Evolutionary conservation across 2,329 filamentous ascomycete genomes (phyloP).

Genomic region (Pleurostoma richardsiae): DNA sequence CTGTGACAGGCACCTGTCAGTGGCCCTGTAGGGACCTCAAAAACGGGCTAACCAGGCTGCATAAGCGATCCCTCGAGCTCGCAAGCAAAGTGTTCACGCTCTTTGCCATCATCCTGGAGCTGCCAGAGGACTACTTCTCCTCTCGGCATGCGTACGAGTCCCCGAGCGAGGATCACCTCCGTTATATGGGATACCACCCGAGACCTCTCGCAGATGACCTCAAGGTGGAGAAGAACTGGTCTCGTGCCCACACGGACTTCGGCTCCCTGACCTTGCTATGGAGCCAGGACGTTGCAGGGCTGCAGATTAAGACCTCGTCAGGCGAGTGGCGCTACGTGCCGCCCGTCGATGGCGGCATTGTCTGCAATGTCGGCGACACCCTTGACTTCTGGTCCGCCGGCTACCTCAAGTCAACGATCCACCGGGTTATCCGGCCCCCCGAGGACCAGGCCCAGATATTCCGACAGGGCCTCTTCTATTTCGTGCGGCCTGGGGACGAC

Average conservation of each 20-base stretch:
- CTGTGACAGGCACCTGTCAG: constrained; percentile 37
- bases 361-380: constrained; percentile 33
- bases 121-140: constrained; percentile 47
- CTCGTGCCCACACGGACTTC: constrained; percentile 41
- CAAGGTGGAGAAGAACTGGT: constrained; percentile 17
- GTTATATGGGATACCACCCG: constrained; percentile 49
- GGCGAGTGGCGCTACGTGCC: constrained; percentile 39
- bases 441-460: constrained; percentile 23
- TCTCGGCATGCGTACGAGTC: constrained; percentile 45
- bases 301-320: constrained; percentile 36
- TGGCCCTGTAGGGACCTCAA: constrained; percentile 15
- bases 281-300: constrained; percentile 45
- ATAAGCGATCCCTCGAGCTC: constrained; percentile 20
- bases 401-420: constrained; percentile 26
- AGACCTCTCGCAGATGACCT: constrained; percentile 33
- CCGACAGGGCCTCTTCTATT: constrained; percentile 29
- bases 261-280: constrained; percentile 48
- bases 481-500: constrained; percentile 25
- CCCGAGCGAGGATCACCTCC: constrained; percentile 47
- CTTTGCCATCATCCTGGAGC: constrained; percentile 43
- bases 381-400: constrained; percentile 21
- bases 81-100: constrained; percentile 19
- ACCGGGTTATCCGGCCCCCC: constrained; percentile 27
- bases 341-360: constrained; percentile 36
- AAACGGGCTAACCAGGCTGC: constrained; percentile 20